A percentile compares a stretch with the other conserved stretches of the same genome.
Conservation (phyloP, 192 early-diverging fungal genomes). For the Backusella australiensis region DNA sequence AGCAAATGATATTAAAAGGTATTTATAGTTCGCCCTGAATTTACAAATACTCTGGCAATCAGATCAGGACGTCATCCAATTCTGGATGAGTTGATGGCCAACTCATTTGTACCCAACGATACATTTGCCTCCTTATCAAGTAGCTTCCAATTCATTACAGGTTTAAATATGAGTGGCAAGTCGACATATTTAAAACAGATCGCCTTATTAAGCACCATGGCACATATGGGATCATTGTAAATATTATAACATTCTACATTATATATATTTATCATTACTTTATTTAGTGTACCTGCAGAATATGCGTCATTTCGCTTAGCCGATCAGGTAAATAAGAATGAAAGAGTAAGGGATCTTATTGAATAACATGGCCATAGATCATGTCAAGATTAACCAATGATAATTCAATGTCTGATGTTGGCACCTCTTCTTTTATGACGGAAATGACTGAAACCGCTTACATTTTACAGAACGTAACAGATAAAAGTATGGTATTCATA, state of each 20-base stretch:
- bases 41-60: constrained; percentile 75
- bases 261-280: constrained; percentile 1
- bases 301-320: constrained; percentile 71
- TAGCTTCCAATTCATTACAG: constrained; percentile 79
- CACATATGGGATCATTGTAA: constrained; percentile 82
- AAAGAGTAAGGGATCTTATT: constrained; percentile 2
- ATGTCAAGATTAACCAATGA: constrained; percentile 79
- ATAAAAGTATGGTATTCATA: constrained; percentile 74
- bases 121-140: constrained; percentile 45
- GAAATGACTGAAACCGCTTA: constrained; percentile 88
- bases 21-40: constrained; percentile 66
- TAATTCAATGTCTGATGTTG: constrained; percentile 48
- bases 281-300: constrained; percentile 72
- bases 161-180: constrained; percentile 93
- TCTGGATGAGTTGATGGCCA: constrained; percentile 47
- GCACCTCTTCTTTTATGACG: constrained; percentile 76
- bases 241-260: not conserved
- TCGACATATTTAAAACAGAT: constrained; percentile 84
- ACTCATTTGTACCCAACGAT: constrained; percentile 71
- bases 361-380: constrained; percentile 36
- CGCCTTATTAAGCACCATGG: constrained; percentile 75
- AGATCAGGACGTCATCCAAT: constrained; percentile 78
- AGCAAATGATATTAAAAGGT: constrained; percentile 8
- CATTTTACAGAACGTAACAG: constrained; percentile 73
- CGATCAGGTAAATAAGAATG: constrained; percentile 35